Conservation (phyloP, 108 stramenopile species). For the Mediolabrus comicus region DNA sequence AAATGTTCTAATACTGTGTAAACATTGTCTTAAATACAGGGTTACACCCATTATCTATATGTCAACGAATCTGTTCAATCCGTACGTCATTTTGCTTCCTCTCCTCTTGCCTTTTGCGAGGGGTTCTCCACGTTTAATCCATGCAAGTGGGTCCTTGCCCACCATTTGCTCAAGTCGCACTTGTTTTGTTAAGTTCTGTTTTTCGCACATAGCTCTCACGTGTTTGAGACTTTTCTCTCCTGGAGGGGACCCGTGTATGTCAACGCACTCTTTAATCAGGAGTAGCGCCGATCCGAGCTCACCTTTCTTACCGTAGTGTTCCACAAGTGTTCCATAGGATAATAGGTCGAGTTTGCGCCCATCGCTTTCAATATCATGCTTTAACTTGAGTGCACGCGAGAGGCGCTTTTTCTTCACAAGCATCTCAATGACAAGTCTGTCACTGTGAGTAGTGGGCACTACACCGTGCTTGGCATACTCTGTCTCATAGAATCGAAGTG, state of each 20-base stretch:
- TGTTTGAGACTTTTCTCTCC: slow-evolving; percentile 60
- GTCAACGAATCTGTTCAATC: slow-evolving; percentile 36
- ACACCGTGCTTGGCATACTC: slow-evolving; percentile 53
- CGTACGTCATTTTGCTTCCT: slow-evolving; percentile 48
- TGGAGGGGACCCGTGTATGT: slow-evolving; percentile 64
- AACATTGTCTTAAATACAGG: not conserved
- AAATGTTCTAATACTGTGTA: not conserved
- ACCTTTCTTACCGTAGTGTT: slow-evolving; percentile 61
- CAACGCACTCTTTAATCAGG: slow-evolving; percentile 77
- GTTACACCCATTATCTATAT: slow-evolving; percentile 19
- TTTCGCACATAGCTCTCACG: slow-evolving; percentile 54
- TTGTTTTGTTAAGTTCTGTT: slow-evolving; percentile 45
- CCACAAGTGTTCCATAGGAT: slow-evolving; percentile 75
- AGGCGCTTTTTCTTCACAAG: slow-evolving; percentile 69
- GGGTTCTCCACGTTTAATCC: slow-evolving; percentile 69
- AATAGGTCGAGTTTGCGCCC: slow-evolving; percentile 67
- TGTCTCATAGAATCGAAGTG: slow-evolving; percentile 57
- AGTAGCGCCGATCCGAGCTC: slow-evolving; percentile 80
- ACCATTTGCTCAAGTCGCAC: slow-evolving; percentile 55
- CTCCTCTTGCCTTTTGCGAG: slow-evolving; percentile 58
- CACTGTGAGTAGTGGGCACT: slow-evolving; percentile 76
- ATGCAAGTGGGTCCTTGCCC: slow-evolving; percentile 76
- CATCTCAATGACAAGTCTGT: slow-evolving; percentile 81
- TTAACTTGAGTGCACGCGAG: slow-evolving; percentile 71
- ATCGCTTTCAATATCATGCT: slow-evolving; percentile 53